Base-by-base conservation (phyloP, 257 asterid genomes). In the Echium plantagineum region DNA sequence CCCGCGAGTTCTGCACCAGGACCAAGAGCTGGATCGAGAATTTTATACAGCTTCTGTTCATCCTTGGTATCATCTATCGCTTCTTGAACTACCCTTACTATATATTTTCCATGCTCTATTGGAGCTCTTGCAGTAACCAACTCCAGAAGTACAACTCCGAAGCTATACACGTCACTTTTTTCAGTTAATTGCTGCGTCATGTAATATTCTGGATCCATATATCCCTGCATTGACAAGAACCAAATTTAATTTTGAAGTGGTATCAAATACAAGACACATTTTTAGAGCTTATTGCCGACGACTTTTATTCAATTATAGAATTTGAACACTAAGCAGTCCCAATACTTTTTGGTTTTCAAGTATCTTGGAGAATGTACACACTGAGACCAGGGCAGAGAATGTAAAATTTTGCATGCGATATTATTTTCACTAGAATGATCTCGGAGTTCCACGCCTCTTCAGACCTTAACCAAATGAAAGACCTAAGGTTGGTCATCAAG, bases 161-260 rank as follows among this genome's bases (percentile, higher is more conserved):
- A 88, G 79, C 95, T 85, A 19, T 88, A 88, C 1, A 88, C 95
- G 17, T 89, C 96, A 7, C 95, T 89, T 55, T 83, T 89, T 55
- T 89, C 95, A 0, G 96, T 89, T 58, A 89, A 60, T 30, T 85
- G 95, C 63, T 89, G 87, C 0, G 95, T 89, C 96, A 85, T 89
- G 82, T 83, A 89, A 38, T 89, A 89, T 67, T 89, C 96, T 21
- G 96, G 96, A 69, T 89, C 95, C 90, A 85, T 79, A 72, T 85
- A 89, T 17, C 96, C 96, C 96, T 89, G 53, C 21, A 63, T 52
- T 38, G 17, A 30, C 60, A 66, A 57, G 20, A 57, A 35, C 55
- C 32, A n/a, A 18, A 42, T 59, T 35, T 35, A 35, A 35, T 13
- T 35, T 35, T 9, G 12, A 35, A 9, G 46, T 35, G 5, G 46